These are phyloP conservation scores for Fusarium newnesense DNA, from an alignment of 2,329 filamentous ascomycete species.

Conservation along the genomic window DNA sequence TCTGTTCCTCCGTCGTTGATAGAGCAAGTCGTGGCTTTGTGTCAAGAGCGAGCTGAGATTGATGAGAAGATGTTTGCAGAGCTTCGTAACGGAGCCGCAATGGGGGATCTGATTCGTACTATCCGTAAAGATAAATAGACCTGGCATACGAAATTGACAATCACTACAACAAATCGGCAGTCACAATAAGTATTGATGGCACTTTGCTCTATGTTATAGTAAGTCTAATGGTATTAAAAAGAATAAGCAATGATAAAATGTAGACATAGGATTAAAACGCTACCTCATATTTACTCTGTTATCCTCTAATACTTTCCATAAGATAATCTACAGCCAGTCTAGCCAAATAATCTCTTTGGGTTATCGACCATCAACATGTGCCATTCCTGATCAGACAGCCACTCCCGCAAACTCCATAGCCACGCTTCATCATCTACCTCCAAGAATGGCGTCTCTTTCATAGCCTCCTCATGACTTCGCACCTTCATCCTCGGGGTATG, in stretches of 20 bases:
- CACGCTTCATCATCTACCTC: slow-evolving; percentile 41
- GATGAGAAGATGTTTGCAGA: slow-evolving; percentile 42
- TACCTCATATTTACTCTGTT: neutral
- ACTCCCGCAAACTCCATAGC: slow-evolving; percentile 35
- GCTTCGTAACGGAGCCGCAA: slow-evolving; percentile 11
- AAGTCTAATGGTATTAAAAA: too few relatives aligned
- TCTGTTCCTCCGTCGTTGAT: slow-evolving; percentile 36
- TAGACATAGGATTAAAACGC: neutral
- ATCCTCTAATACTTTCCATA: neutral
- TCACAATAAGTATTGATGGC: neutral
- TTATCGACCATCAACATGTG: slow-evolving; percentile 33
- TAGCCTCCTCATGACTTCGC: slow-evolving; percentile 46
- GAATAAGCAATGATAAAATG: too few relatives aligned
- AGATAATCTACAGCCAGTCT: neutral
- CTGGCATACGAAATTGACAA: neutral
- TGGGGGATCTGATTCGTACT: neutral
- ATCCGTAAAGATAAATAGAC: slow-evolving; percentile 18
- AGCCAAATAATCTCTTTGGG: slow-evolving; percentile 14
- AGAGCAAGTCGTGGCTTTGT: slow-evolving; percentile 43
- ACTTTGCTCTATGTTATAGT: too few relatives aligned
- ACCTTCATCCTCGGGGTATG: slow-evolving; percentile 53
- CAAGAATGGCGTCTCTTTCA: slow-evolving; percentile 45
- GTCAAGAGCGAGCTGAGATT: slow-evolving; percentile 43
- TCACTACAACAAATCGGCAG: fast-evolving
- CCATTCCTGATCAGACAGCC: slow-evolving; percentile 42